Base-by-base conservation (phyloP, 192 early-diverging fungal genomes). In the Dimargaris cristalligena region DNA sequence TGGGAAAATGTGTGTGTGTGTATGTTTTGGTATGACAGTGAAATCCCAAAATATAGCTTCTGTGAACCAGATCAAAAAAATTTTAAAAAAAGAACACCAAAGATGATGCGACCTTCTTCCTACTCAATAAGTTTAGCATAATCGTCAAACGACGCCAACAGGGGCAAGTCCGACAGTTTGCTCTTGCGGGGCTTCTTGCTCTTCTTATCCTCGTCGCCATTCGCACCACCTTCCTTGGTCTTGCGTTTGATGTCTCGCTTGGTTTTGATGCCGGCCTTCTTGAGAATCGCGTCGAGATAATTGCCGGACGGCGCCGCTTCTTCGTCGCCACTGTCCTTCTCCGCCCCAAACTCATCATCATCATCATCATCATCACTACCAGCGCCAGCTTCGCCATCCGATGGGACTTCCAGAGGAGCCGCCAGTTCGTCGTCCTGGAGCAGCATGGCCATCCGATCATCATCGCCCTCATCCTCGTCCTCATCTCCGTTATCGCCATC, bases 81-180 rank as follows among this genome's bases (percentile, higher is more conserved):
- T 41, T 6, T 41, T 16, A 16, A 41, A 41, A 41, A 16, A 41
- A 41, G 6, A 41, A 41, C 38, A 6, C 8, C 38, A 6, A 41
- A 6, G n/a, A n/a, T 41, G 16, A 41, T 41, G 38, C 38, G 6
- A 6, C 69, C 69, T 2, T 74, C 69, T 52, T 68, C 61, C 34
- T 64, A 66, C 34, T 74, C 69, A 45, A 74, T 68, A 38, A 74
- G 57, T 26, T 68, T 64, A 1, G 79, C 81, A 68, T 85, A 85
- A 51, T 85, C 83, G 54, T 85, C 83, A 63, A 76, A 77, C n/a
- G 80, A 78, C 25, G 74, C 83, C 64, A 85, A 81, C 45, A 79
- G 71, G n/a, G 83, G 83, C 59, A 83, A 48, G 60, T 72, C 74
- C 30, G 61, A 67, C 58, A 74, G 72, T 72, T 80, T 73, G 59